Evolutionary conservation across 805 yeast species (phyloP).

Genomic region (Priceomyces haplophilus): DNA sequence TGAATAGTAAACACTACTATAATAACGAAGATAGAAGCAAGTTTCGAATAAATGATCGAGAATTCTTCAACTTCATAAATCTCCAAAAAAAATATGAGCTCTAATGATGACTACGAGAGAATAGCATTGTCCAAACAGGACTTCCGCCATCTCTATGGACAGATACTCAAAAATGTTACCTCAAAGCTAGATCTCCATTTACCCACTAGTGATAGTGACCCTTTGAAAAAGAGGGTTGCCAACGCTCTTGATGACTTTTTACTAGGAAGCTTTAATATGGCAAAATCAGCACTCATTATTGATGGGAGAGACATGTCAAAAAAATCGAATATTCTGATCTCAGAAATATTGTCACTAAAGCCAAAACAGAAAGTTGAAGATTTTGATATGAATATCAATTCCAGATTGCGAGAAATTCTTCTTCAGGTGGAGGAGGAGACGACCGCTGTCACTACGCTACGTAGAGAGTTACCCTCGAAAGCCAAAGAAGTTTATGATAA

Average conservation of each 20-base stretch:
- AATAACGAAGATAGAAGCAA: neutral
- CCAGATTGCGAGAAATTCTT: constrained; percentile 53
- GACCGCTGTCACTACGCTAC: constrained; percentile 50
- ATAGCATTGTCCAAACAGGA: constrained; percentile 53
- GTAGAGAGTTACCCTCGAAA: constrained; percentile 50
- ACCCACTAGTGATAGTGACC: constrained; percentile 43
- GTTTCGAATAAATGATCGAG: neutral
- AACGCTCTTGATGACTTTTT: constrained; percentile 45
- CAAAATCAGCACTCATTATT: constrained; percentile 52
- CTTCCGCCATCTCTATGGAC: constrained; percentile 45
- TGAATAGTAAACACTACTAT: neutral
- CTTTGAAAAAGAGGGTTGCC: constrained; percentile 44
- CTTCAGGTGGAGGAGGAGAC: constrained; percentile 62
- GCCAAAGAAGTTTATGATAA: constrained; percentile 37
- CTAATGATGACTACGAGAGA: constrained; percentile 31
- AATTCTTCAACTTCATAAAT: neutral
- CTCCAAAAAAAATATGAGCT: constrained; percentile 14
- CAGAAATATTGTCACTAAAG: constrained; percentile 24
- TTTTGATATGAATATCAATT: constrained; percentile 64
- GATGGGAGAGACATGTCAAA: constrained; percentile 48
- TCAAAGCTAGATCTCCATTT: constrained; percentile 48
- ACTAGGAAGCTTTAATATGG: constrained; percentile 53
- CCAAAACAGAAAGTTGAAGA: constrained; percentile 56
- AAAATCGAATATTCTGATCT: constrained; percentile 15
- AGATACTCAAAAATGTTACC: constrained; percentile 40